Evolutionary conservation across 345 rosid genomes (phyloP).

Genomic region (Crucihimalaya himalaica): DNA sequence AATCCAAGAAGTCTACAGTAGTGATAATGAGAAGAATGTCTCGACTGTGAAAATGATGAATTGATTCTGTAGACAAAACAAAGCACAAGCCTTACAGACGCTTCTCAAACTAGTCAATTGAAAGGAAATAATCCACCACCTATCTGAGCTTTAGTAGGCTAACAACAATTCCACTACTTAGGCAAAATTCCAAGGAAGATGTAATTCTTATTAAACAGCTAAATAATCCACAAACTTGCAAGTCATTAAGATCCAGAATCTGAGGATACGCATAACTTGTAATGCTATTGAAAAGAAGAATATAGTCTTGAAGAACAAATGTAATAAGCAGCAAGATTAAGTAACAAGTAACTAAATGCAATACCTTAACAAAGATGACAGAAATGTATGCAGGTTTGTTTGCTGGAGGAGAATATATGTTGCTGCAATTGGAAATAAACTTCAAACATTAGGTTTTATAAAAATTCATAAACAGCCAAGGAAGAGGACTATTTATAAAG

Average conservation of each 20-base stretch:
- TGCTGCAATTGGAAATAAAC: not conserved
- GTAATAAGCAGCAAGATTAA: not conserved
- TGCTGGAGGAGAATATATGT: not conserved
- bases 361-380: not conserved
- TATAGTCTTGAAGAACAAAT: not conserved
- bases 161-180: constrained; percentile 14
- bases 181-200: not conserved
- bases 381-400: not conserved
- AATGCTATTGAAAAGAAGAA: not conserved
- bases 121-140: not conserved
- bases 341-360: not conserved
- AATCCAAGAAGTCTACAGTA: not conserved
- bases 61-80: constrained; percentile 1
- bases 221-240: not conserved
- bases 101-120: constrained; percentile 4
- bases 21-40: not conserved
- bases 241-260: constrained; percentile 2
- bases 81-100: not conserved
- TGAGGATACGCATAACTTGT: not conserved
- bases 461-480: not conserved
- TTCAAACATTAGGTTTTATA: not conserved
- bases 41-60: not conserved
- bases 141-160: not conserved
- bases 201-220: not conserved
- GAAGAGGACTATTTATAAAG: not conserved